Evolutionary conservation across 805 yeast species (phyloP), one percentile per base, ranked within the genome.

Genomic region (Lipomyces mesembrius): DNA sequence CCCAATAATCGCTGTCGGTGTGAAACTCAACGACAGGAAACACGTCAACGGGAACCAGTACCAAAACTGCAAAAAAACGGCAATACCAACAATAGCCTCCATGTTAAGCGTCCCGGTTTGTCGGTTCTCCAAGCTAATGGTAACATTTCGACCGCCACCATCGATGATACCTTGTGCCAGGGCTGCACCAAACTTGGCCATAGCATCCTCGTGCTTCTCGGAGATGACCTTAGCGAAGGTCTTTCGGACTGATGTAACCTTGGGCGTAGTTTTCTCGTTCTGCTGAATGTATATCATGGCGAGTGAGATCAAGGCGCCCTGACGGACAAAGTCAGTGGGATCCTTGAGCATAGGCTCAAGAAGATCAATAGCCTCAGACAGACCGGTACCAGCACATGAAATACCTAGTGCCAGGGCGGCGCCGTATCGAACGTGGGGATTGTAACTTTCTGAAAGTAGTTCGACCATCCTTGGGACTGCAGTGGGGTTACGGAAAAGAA

Each of bases 141-240:
- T 92, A n/a, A 90, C 96, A 75, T 95, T 95, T 77, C 98, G 87
- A 12, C 99, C 99, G 79, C 99, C 98, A 11, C 98, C 99, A 80
- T 95, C 98, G 77, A 95, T 88, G 71, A 95, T 94, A 78, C 99
- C 99, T 81, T 94, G 98, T 14, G 97, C 94, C 60, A 95, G 81
- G 20, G 98, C 91, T 37, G 98, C 98, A 77, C 99, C 99, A 79
- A 94, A 95, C 80, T 92, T 93, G 52, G 98, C 97, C 79, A 95
- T 85, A 2, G 97, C 97, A 79, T 94, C 99, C 79, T 94, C 98
- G 74, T 91, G 96, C 79, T 94, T 95, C 75, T 89, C 90, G 32
- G 88, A 81, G 64, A 94, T 85, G n/a, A 91, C 88, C 65, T 85
- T 86, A 59, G 92, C 88, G 71, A 89, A 87, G 59, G 84, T 83